Evolutionary conservation across 176 grass and related monocot species (phyloP), one percentile per base, ranked within the genome.

Genomic region (Ensete glaucum): DNA sequence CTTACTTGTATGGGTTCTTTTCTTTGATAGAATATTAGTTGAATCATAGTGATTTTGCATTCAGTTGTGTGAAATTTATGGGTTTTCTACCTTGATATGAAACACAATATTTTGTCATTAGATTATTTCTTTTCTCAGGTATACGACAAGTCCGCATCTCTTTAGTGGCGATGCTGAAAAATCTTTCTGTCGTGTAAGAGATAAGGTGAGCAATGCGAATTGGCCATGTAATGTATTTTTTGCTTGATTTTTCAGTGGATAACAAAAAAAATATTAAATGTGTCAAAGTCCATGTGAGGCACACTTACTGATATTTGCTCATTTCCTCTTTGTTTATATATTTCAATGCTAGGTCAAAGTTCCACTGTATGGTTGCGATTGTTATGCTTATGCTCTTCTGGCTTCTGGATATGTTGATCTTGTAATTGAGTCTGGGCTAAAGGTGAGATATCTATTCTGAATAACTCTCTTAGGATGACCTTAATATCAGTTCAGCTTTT

Each of bases 311-410:
- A 15, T 53, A 54, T 9, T 10, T 52, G 17, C 15, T 67, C 79
- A 75, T 75, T 70, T 16, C 3, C 34, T 43, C 4, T 55, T 55
- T 76, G 76, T 43, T 72, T 72, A 24, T 80, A 67, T 67, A 53
- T 77, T 87, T 9, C 81, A 9, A 65, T 89, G 51, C 82, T 58
- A 97, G 90, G 88, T 93, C 50, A 98, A 98, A 87, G 94, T 93
- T 43, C 94, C 88, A 83, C 73, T 93, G 11, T 98, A 98, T 82
- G 94, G 94, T 50, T 98, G 94, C 69, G 94, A 98, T 93, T 98
- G 94, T 55, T 98, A 98, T 63, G 90, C 94, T 67, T 98, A 98
- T 77, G 90, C 94, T 78, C 88, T 97, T 72, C 83, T 93, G 73
- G 90, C 90, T 62, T 91, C 94, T 82, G 88, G 94, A 54, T 89